Percentiles rank a stretch among this genome's conserved stretches.
phyloP scores from a whole-genome alignment of 768 basidiomycete species.

The Phanerodontia chrysosporium region DNA sequence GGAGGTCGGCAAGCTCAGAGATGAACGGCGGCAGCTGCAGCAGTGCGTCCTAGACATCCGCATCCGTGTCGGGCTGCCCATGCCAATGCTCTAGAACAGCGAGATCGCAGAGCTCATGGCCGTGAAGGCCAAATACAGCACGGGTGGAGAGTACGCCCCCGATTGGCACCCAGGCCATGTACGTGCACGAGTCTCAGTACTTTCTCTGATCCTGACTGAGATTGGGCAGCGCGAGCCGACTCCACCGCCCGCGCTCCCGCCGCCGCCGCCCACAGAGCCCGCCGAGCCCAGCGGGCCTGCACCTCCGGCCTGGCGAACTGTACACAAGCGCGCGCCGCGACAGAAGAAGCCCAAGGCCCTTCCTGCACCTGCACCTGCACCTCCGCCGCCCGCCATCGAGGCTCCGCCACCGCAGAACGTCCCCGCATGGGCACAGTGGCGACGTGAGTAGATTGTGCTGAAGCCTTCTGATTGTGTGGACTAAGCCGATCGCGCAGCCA shows the following conservation, averaged over 20 bases:
- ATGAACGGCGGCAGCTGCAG: conserved; percentile 53
- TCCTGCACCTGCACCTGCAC: conserved; percentile 29
- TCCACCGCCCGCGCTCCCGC: conserved; percentile 28
- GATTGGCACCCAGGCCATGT: conserved; percentile 65
- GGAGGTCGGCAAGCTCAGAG: conserved; percentile 57
- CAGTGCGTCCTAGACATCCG: conserved; percentile 35
- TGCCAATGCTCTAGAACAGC: conserved; percentile 32
- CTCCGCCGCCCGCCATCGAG: conserved; percentile 33
- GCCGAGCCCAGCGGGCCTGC: conserved; percentile 44
- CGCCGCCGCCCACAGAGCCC: conserved; percentile 43
- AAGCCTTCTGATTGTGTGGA: background rate
- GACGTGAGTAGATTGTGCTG: conserved; percentile 48
- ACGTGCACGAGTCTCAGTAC: conserved; percentile 15
- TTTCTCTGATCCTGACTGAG: background rate
- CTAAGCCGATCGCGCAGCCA: conserved; percentile 47
- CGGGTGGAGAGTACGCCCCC: conserved; percentile 73
- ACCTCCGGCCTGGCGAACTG: conserved; percentile 70
- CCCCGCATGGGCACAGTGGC: conserved; percentile 86
- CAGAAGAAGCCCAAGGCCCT: conserved; percentile 32
- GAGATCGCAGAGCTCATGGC: conserved; percentile 85
- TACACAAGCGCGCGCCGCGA: conserved; percentile 58
- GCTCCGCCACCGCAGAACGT: conserved; percentile 44
- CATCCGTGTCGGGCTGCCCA: background rate
- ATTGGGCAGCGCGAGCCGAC: conserved; percentile 27
- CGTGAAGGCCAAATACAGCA: conserved; percentile 76